These are phyloP conservation scores for Rhodotorula babjevae DNA, from an alignment of 768 basidiomycete genomes.

Conservation along the genomic window DNA sequence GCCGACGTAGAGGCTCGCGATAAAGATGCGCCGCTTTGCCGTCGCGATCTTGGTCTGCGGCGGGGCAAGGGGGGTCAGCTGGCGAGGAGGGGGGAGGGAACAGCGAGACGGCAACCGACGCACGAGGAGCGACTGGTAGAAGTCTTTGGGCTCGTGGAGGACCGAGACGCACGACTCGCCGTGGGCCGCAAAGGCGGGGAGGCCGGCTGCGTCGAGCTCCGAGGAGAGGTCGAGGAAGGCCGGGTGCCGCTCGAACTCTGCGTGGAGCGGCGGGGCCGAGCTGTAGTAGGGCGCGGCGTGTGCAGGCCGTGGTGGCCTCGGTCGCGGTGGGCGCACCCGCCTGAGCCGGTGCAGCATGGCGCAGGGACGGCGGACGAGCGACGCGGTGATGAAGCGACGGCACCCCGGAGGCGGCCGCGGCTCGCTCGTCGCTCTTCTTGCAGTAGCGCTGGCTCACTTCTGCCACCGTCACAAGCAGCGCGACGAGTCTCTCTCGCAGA, in stretches of 20 bases:
- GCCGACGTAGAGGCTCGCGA: constrained; percentile 87
- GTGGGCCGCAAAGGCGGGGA: constrained; percentile 54
- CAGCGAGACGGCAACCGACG: not conserved
- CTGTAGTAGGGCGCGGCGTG: not conserved
- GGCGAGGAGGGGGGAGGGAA: not conserved
- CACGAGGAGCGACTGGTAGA: constrained; percentile 58
- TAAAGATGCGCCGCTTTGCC: constrained; percentile 74
- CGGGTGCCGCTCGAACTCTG: constrained; percentile 25
- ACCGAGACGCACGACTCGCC: constrained; percentile 54
- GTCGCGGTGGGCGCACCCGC: not conserved
- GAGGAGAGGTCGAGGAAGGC: constrained; percentile 11
- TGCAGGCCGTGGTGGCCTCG: not conserved
- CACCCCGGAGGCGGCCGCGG: too few species aligned
- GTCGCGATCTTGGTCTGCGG: constrained; percentile 66
- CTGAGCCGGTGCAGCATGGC: not conserved
- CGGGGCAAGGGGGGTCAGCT: not conserved
- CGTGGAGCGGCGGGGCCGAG: not conserved
- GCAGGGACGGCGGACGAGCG: not conserved
- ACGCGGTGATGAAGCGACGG: not conserved
- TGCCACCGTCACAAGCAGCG: too few species aligned
- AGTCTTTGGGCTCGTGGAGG: constrained; percentile 58
- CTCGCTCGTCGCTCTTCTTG: too few species aligned
- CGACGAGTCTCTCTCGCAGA: too few species aligned
- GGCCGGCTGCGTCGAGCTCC: not conserved
- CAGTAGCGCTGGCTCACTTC: too few species aligned